A percentile compares a stretch with the other conserved stretches of the same genome.
phyloP scores from a whole-genome alignment of 2,329 filamentous ascomycete species.

The Eutypella sp. region DNA sequence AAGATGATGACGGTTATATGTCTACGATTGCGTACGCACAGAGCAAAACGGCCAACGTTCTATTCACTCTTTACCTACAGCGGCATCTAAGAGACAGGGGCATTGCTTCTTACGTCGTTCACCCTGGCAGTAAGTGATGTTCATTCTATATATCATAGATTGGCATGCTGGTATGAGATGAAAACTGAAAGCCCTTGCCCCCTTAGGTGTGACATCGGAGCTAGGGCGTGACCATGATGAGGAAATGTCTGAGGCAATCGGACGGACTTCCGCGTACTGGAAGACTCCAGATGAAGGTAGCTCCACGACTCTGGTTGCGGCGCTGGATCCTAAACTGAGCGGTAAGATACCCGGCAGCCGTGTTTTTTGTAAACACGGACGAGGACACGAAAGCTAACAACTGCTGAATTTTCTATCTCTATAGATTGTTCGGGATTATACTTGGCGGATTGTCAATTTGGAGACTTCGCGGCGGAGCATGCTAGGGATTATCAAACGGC shows the following conservation, averaged over 20 bases:
- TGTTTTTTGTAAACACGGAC: not conserved
- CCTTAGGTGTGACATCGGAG: conserved; percentile 28
- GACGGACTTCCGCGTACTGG: conserved; percentile 23
- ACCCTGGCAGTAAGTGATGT: conserved; percentile 33
- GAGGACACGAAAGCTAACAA: too few species aligned
- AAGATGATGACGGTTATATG: conserved; percentile 30
- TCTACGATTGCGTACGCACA: conserved; percentile 42
- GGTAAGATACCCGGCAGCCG: conserved; percentile 12
- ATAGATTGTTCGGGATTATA: conserved; percentile 29
- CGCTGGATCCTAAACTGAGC: conserved; percentile 28
- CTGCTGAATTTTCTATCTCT: not conserved
- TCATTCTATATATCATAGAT: not conserved
- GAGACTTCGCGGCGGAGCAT: conserved; percentile 20
- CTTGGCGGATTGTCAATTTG: conserved; percentile 34
- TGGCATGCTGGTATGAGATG: not conserved
- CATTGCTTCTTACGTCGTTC: conserved; percentile 34
- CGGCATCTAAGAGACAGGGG: conserved; percentile 25
- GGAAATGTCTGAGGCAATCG: conserved; percentile 23
- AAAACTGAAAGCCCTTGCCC: not conserved
- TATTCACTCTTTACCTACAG: conserved; percentile 38
- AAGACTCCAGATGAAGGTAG: conserved; percentile 28
- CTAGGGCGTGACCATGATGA: conserved; percentile 31
- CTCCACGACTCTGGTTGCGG: conserved; percentile 31
- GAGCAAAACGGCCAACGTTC: conserved; percentile 47
- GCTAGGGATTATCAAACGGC: conserved; percentile 26